phyloP scores from a whole-genome alignment of 805 yeast species.

The Kuraishia piskuri region DNA sequence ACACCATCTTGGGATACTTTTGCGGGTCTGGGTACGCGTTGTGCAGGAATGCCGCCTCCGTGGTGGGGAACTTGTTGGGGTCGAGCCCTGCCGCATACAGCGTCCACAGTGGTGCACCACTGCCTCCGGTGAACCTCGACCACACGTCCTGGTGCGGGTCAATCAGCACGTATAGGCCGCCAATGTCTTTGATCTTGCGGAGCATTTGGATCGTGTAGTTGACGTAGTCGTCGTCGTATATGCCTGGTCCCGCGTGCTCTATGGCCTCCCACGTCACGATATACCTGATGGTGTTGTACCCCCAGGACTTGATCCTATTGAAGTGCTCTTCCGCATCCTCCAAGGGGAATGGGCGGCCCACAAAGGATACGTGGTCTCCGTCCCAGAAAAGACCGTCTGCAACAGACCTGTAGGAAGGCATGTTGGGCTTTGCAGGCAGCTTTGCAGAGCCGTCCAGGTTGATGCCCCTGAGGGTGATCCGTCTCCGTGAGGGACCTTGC shows the following conservation, averaged over 20 bases:
- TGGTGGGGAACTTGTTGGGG: constrained; percentile 58
- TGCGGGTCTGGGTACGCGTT: constrained; percentile 38
- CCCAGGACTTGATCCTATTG: constrained; percentile 64
- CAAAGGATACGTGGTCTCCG: constrained; percentile 74
- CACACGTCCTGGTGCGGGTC: constrained; percentile 95
- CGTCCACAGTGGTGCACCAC: constrained; percentile 95
- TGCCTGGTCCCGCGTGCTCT: constrained; percentile 82
- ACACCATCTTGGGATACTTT: constrained; percentile 73
- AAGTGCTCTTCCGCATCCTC: constrained; percentile 67
- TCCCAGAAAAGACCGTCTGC: constrained; percentile 44
- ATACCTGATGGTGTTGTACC: constrained; percentile 72
- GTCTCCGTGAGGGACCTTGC: constrained; percentile 41
- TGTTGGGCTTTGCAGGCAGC: constrained; percentile 50
- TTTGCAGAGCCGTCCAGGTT: constrained; percentile 73
- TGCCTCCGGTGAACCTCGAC: constrained; percentile 84
- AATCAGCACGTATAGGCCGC: constrained; percentile 70
- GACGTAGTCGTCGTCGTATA: constrained; percentile 69
- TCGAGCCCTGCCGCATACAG: constrained; percentile 81
- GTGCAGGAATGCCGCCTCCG: constrained; percentile 79
- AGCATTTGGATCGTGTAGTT: constrained; percentile 60
- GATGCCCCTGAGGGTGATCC: constrained; percentile 66
- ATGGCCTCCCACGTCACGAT: constrained; percentile 87
- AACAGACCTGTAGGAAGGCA: constrained; percentile 30
- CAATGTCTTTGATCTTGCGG: constrained; percentile 45
- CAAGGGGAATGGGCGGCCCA: constrained; percentile 73